Evolutionary conservation across 1,284 basidiomycete genomes (phyloP), one percentile per base, ranked within the genome.

Genomic region (Moniliophthora roreri): DNA sequence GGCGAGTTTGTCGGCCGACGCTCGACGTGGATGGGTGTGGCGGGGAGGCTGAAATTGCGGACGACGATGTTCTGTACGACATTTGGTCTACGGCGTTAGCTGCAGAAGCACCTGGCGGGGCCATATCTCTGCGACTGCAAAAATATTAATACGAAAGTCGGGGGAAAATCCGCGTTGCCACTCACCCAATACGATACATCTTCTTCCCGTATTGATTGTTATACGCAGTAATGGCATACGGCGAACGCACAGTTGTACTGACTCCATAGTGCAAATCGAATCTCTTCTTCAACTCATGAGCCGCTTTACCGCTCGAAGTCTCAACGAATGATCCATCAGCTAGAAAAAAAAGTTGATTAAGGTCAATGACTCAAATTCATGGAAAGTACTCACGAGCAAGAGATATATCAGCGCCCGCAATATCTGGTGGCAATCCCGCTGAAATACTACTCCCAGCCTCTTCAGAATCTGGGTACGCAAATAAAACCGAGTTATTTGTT

Each of bases 311-410:
- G 51, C 85, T 89, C 6, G 87, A 80, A 1, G 87, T 91, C 64
- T 92, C 89, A 28, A 91, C 81, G 64, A 86, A 92, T 48, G 76
- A 86, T 54, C 82, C 82, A 64, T 91, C 87, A 55, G 78, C 87
- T 51, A 46, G 24, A 24, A 50, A 52, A 34, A 58, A 60, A 59
- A 34, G 58, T 15, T 10, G 32, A 44, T 4, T 16, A 35, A 10
- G 5, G 51, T 5, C 2, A 44, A 47, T 7, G 37, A 37, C 4
- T 13, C 18, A 4, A 50, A 28, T 16, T 15, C 16, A 11, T 4
- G n/a, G 42, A 48, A 34, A 34, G 41, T 37, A 81, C 85, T 70
- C 62, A 87, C 84, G 73, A 50, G 84, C 80, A 54, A 87, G 74
- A 24, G 73, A 79, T 38, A 87, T 75, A 58, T 85, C 83, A 10